These are phyloP conservation scores for Dioscorea alata DNA, from an alignment of 106 monocot species.

Conservation along the genomic window DNA sequence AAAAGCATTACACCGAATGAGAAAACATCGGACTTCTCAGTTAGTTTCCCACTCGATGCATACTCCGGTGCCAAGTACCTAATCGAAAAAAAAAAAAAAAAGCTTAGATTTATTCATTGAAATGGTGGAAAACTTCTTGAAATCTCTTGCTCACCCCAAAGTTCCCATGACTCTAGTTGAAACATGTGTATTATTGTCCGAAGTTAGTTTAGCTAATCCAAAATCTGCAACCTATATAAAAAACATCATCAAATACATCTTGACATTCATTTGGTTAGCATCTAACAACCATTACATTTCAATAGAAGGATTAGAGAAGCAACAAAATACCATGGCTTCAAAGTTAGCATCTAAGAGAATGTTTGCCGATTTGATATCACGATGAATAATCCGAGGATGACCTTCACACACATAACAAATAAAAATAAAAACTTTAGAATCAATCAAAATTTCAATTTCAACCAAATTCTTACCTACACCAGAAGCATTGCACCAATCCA, in stretches of 20 bases:
- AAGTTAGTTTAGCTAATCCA: conserved; percentile 61
- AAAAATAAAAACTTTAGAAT: not conserved
- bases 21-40: conserved; percentile 75
- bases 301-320: not conserved
- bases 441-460: not conserved
- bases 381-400: conserved; percentile 87
- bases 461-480: too few species aligned
- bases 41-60: conserved; percentile 77
- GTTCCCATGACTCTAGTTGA: conserved; percentile 81
- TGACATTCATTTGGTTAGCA: too few species aligned
- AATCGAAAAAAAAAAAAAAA: not conserved
- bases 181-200: conserved; percentile 56
- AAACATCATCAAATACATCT: too few species aligned
- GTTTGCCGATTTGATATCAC: conserved; percentile 85
- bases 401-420: conserved; percentile 30
- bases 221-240: conserved; percentile 75
- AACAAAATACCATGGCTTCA: conserved; percentile 63
- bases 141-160: conserved; percentile 42
- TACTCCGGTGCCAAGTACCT: conserved; percentile 77
- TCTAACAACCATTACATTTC: too few species aligned
- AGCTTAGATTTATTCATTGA: not conserved
- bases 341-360: conserved; percentile 74
- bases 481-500: too few species aligned
- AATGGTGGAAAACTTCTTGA: not conserved
- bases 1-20: conserved; percentile 72